Percentiles rank a stretch among this genome's conserved stretches.
These are phyloP conservation scores for Crithidia sp. DNA, from an alignment of 208 protist species.

Conservation along the genomic window DNA sequence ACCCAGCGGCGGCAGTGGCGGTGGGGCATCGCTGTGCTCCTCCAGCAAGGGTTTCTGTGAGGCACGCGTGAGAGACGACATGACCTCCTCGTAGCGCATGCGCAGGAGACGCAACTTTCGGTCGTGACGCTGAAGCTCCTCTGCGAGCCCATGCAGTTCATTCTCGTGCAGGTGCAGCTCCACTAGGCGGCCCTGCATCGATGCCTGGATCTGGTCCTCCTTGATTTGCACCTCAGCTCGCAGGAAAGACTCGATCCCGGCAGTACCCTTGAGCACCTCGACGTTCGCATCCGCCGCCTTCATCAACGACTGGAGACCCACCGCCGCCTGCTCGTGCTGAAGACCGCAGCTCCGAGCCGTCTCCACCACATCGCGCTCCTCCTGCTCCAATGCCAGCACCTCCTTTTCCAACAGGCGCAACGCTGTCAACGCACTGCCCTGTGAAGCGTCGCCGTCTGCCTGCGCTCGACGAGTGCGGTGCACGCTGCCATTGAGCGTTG, in stretches of 20 bases:
- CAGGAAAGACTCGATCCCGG: conserved; percentile 49
- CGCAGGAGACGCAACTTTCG: conserved; percentile 44
- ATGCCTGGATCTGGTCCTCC: conserved; percentile 50
- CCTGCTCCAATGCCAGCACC: conserved; percentile 21
- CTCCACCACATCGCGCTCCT: conserved; percentile 11
- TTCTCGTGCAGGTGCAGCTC: conserved; percentile 72
- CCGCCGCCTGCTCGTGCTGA: conserved; percentile 27
- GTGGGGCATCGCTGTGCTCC: conserved; percentile 12
- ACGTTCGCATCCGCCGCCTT: conserved; percentile 49
- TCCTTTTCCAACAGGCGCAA: conserved; percentile 35
- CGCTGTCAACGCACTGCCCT: conserved; percentile 9
- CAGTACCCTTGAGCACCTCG: conserved; percentile 30
- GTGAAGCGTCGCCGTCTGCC: conserved; percentile 10
- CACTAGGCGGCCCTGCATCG: conserved; percentile 47
- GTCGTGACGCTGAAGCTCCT: conserved; percentile 45
- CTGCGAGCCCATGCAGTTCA: conserved; percentile 47
- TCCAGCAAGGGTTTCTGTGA: conserved; percentile 43
- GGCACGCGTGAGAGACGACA: conserved; percentile 37
- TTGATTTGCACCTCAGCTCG: conserved; percentile 58
- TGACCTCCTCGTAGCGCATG: conserved; percentile 57
- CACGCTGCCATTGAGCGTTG: conserved; percentile 32
- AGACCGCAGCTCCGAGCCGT: not conserved
- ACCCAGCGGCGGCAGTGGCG: conserved; percentile 12
- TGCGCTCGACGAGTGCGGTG: conserved; percentile 21
- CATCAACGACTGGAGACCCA: conserved; percentile 51